Evolutionary conservation across 805 yeast species (phyloP).

Genomic region (Starmerella cellae): DNA sequence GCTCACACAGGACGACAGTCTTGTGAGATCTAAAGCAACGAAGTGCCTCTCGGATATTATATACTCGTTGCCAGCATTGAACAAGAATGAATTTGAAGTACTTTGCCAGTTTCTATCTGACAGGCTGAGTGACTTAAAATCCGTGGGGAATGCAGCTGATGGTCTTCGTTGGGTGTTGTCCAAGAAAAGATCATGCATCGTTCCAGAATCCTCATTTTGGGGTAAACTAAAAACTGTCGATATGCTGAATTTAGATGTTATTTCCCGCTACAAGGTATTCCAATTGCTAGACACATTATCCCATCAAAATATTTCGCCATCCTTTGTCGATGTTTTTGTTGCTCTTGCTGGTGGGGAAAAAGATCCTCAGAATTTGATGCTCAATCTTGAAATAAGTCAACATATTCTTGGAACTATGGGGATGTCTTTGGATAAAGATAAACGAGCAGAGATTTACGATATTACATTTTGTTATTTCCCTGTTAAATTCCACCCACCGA

Average conservation of each 20-base stretch:
- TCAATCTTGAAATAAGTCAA: constrained; percentile 48
- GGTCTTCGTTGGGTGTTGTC: constrained; percentile 6
- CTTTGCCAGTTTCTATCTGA: constrained; percentile 41
- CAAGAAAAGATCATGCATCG: neutral
- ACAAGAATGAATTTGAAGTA: constrained; percentile 28
- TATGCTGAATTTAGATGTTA: constrained; percentile 10
- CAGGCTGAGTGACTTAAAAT: constrained; percentile 32
- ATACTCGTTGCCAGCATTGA: constrained; percentile 25
- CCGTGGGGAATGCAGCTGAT: constrained; percentile 12
- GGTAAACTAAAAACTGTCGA: constrained; percentile 5
- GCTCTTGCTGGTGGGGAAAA: constrained; percentile 76
- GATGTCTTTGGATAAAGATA: constrained; percentile 32
- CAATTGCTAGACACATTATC: constrained; percentile 4
- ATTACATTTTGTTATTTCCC: constrained; percentile 91
- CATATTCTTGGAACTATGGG: constrained; percentile 30
- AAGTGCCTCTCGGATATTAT: constrained; percentile 33
- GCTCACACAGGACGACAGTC: constrained; percentile 46
- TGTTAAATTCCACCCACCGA: constrained; percentile 83
- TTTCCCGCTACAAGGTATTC: constrained; percentile 6
- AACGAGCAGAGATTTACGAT: constrained; percentile 65
- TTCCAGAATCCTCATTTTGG: constrained; percentile 1
- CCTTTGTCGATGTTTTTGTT: constrained; percentile 44
- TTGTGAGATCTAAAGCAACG: constrained; percentile 36
- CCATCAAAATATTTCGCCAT: neutral
- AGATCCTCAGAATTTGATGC: constrained; percentile 76